Evolutionary conservation across 2,329 filamentous ascomycete species (phyloP).

Genomic region (Clathrospora elynae): DNA sequence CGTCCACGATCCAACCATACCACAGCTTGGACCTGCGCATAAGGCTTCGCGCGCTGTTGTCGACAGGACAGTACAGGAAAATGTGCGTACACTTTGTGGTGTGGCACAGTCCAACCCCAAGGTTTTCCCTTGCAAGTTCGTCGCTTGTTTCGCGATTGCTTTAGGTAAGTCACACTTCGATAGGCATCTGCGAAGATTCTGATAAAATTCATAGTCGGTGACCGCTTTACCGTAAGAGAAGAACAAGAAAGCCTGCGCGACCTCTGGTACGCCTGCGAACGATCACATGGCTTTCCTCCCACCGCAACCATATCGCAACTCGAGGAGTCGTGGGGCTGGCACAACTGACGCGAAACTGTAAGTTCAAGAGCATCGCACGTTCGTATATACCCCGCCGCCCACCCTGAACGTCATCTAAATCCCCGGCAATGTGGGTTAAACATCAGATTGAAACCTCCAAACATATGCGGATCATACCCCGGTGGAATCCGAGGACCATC

Average conservation of each 20-base stretch:
- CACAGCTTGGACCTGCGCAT: slow-evolving; percentile 43
- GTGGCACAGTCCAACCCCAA: slow-evolving; percentile 43
- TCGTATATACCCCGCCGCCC: no score
- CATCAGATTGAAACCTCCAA: not conserved
- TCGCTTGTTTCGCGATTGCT: slow-evolving; percentile 46
- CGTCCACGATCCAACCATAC: slow-evolving; percentile 46
- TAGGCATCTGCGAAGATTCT: not conserved
- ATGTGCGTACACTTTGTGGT: slow-evolving; percentile 44
- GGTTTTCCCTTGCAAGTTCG: slow-evolving; percentile 44
- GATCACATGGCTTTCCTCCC: slow-evolving; percentile 43
- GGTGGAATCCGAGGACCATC: no score
- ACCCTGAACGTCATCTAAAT: not conserved
- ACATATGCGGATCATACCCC: not conserved
- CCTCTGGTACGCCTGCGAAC: slow-evolving; percentile 40
- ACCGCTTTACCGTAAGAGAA: slow-evolving; percentile 38
- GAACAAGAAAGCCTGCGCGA: slow-evolving; percentile 42
- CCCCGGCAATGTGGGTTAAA: not conserved
- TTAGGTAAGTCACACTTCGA: slow-evolving; percentile 24
- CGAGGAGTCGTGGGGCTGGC: slow-evolving; percentile 47
- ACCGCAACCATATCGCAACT: slow-evolving; percentile 40
- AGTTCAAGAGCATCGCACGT: no score
- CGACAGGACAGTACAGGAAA: slow-evolving; percentile 42
- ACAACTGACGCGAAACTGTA: slow-evolving; percentile 16
- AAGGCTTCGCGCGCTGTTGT: slow-evolving; percentile 40
- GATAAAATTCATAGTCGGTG: slow-evolving; percentile 31